Conservation (phyloP, 2,329 filamentous ascomycete genomes). For the Fusarium citri region DNA sequence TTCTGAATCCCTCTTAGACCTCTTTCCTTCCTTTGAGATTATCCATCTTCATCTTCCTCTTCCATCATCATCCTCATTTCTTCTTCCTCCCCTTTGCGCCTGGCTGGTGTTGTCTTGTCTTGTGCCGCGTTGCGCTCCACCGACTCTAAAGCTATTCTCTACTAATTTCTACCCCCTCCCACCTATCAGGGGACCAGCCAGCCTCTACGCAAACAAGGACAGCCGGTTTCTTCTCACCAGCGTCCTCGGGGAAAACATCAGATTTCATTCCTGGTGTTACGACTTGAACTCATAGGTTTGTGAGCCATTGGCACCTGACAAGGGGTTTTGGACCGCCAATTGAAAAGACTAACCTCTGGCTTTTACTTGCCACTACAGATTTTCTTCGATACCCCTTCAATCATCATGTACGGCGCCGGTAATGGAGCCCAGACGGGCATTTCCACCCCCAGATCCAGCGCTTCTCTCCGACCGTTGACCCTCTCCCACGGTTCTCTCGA, state of each 20-base stretch:
- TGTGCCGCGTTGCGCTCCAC: constrained; percentile 44
- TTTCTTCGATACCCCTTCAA: constrained; percentile 58
- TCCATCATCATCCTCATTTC: constrained; percentile 32
- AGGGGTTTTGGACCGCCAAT: background rate
- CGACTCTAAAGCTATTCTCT: constrained; percentile 41
- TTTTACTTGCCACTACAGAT: constrained; percentile 37
- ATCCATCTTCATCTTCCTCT: constrained; percentile 44
- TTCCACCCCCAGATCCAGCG: constrained; percentile 93
- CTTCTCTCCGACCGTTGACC: constrained; percentile 90
- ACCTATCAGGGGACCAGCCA: constrained; percentile 46
- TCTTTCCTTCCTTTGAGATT: constrained; percentile 47
- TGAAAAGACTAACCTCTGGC: constrained; percentile 32
- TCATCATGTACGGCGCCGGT: constrained; percentile 85
- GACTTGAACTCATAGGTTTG: constrained; percentile 51
- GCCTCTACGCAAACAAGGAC: constrained; percentile 45
- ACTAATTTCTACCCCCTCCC: constrained; percentile 47
- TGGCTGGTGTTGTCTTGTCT: constrained; percentile 47
- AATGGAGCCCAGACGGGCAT: constrained; percentile 94
- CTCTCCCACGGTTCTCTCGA: constrained; percentile 95
- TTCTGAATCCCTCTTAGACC: constrained; percentile 42
- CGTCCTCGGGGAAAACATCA: constrained; percentile 46
- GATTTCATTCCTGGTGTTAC: constrained; percentile 39
- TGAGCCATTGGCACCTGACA: constrained; percentile 18
- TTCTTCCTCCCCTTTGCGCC: constrained; percentile 42
- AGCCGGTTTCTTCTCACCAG: constrained; percentile 42